These are phyloP conservation scores for Podaxis sp. DNA, from an alignment of 768 basidiomycete species.

Conservation along the genomic window DNA sequence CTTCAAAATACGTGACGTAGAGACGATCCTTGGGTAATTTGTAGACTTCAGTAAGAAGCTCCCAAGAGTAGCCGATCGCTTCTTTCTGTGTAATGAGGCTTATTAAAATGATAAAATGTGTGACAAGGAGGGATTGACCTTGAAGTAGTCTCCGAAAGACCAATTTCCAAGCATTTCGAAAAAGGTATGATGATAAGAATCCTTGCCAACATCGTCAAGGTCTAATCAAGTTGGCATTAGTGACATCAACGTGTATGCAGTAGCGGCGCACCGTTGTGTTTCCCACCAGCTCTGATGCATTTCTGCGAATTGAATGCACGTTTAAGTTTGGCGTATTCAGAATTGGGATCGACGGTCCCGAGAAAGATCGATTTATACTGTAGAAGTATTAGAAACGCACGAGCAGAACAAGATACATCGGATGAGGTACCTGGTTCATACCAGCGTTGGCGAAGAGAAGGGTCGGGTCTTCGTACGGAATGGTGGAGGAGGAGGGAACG, in stretches of 20 bases:
- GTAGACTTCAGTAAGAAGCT: conserved; percentile 88
- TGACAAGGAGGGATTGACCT: conserved; percentile 47
- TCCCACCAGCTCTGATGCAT: conserved; percentile 97
- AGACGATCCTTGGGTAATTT: conserved; percentile 85
- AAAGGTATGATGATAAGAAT: conserved; percentile 97
- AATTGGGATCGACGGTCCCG: conserved; percentile 96
- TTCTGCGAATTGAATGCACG: conserved; percentile 97
- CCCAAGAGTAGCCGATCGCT: conserved; percentile 92
- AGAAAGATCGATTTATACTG: conserved; percentile 97
- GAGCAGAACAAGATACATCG: neutral
- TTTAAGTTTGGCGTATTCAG: conserved; percentile 85
- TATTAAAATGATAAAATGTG: conserved; percentile 12
- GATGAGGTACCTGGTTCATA: conserved; percentile 77
- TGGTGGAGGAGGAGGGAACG: conserved; percentile 87
- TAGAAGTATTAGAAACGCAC: conserved; percentile 14
- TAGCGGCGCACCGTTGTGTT: conserved; percentile 79
- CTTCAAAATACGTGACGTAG: conserved; percentile 98
- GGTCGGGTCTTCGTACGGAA: conserved; percentile 98
- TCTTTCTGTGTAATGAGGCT: conserved; percentile 64
- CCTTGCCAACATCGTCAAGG: conserved; percentile 97
- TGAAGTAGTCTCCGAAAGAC: conserved; percentile 99
- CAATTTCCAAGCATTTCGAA: conserved; percentile 99
- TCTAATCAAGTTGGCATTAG: conserved; percentile 46
- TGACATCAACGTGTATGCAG: neutral
- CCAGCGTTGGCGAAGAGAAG: conserved; percentile 98